phyloP scores from a whole-genome alignment of 2,329 filamentous ascomycete genomes.

The Botrytis cinerea region DNA sequence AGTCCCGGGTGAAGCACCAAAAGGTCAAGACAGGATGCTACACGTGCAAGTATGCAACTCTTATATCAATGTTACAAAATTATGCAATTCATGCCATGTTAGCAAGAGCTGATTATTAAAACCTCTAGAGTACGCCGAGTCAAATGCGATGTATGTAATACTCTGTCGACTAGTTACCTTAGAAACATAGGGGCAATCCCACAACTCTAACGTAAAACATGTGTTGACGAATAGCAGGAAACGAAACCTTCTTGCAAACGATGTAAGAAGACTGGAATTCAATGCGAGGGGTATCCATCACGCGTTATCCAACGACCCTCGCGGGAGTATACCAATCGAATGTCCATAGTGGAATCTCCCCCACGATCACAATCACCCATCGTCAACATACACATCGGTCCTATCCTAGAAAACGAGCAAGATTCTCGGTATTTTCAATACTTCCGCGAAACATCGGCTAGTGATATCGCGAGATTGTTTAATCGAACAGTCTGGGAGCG shows the following conservation, averaged over 20 bases:
- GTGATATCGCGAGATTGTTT: constrained; percentile 29
- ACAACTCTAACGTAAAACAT: neutral
- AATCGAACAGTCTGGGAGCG: constrained; percentile 28
- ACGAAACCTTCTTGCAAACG: constrained; percentile 29
- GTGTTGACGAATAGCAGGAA: constrained; percentile 27
- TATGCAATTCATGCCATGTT: neutral
- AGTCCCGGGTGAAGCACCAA: constrained; percentile 11
- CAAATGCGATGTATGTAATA: constrained; percentile 23
- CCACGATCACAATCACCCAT: neutral
- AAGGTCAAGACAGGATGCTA: constrained; percentile 21
- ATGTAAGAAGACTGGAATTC: constrained; percentile 28
- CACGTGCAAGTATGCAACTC: constrained; percentile 22
- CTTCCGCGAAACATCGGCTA: constrained; percentile 28
- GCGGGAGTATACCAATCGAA: neutral
- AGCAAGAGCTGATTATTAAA: constrained; percentile 11
- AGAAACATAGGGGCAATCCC: neutral
- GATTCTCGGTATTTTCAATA: constrained; percentile 30
- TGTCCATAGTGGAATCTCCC: neutral
- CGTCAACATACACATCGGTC: neutral
- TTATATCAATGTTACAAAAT: constrained; percentile 3
- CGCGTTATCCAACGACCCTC: neutral
- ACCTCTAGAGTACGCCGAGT: constrained; percentile 11
- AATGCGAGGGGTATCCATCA: constrained; percentile 31
- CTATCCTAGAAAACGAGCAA: constrained; percentile 23
- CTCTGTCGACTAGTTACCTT: neutral